A percentile compares a stretch with the other conserved stretches of the same genome.
Conservation (phyloP, 768 basidiomycete species). For the Coprinopsis sp. region DNA sequence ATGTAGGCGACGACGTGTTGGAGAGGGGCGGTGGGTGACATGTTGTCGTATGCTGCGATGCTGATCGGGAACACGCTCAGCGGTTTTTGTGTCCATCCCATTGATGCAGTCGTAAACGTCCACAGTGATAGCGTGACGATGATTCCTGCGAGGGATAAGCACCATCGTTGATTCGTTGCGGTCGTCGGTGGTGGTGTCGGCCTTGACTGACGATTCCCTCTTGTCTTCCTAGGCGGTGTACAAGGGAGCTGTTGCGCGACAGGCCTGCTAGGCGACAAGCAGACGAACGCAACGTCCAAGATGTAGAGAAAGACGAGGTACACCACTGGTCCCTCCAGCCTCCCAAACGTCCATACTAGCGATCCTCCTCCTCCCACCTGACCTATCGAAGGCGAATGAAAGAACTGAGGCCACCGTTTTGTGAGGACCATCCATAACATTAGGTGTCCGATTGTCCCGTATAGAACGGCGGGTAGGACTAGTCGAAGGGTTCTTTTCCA, state of each 20-base stretch:
- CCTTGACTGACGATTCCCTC: too few relatives aligned
- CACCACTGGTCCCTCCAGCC: slow-evolving; percentile 3
- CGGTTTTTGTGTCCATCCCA: background rate
- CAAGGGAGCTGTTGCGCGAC: too few relatives aligned
- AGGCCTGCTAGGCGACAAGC: background rate
- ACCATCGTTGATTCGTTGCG: background rate
- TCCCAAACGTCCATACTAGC: background rate
- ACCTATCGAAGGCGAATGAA: background rate
- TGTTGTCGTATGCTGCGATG: background rate
- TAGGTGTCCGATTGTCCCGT: background rate
- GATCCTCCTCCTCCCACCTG: background rate
- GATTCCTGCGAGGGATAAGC: background rate
- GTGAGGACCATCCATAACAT: slow-evolving; percentile 4
- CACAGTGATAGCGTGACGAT: background rate
- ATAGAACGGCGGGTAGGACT: background rate
- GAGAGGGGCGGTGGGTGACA: background rate
- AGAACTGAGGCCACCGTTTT: background rate
- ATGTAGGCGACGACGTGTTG: slow-evolving; percentile 5
- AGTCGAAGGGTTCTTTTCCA: slow-evolving; percentile 1
- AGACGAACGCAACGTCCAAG: slow-evolving; percentile 4
- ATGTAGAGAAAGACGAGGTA: slow-evolving; percentile 3
- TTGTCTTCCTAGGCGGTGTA: too few relatives aligned
- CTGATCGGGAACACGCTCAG: background rate
- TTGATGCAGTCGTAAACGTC: background rate
- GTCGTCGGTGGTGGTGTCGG: background rate